These are phyloP conservation scores for Salix suchowensis DNA, from an alignment of 345 rosid genomes.

Conservation along the genomic window DNA sequence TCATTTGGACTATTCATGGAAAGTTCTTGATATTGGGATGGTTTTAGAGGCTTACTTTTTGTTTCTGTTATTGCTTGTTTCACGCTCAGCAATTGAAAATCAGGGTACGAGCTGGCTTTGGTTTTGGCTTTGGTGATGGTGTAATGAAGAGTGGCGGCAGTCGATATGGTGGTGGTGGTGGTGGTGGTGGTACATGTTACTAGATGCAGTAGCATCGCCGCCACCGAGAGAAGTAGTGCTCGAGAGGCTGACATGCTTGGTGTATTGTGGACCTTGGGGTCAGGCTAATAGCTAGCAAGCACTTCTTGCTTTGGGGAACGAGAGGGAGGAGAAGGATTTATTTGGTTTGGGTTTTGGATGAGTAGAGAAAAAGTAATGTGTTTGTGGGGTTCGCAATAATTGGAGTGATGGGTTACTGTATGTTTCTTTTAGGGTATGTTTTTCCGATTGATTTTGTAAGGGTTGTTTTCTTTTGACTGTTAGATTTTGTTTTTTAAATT, in stretches of 20 bases:
- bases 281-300: background rate
- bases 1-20: slow-evolving; percentile 4
- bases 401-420: slow-evolving; percentile 12
- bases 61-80: slow-evolving; percentile 30
- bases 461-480: background rate
- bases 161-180: slow-evolving; percentile 9
- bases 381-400: slow-evolving; percentile 30
- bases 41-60: slow-evolving; percentile 15
- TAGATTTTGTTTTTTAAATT: background rate
- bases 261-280: background rate
- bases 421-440: slow-evolving; percentile 7
- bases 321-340: slow-evolving; percentile 20
- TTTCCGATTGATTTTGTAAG: background rate
- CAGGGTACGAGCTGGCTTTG: slow-evolving; percentile 29
- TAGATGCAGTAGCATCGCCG: slow-evolving; percentile 9
- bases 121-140: background rate
- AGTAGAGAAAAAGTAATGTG: background rate
- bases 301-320: background rate
- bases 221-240: slow-evolving; percentile 4
- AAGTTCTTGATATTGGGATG: slow-evolving; percentile 30
- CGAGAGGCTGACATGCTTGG: slow-evolving; percentile 17
- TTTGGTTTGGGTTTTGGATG: slow-evolving; percentile 13
- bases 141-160: background rate
- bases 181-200: background rate
- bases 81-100: slow-evolving; percentile 47